Conservation (phyloP, 1,284 basidiomycete species). For the Tylopilus sp. region DNA sequence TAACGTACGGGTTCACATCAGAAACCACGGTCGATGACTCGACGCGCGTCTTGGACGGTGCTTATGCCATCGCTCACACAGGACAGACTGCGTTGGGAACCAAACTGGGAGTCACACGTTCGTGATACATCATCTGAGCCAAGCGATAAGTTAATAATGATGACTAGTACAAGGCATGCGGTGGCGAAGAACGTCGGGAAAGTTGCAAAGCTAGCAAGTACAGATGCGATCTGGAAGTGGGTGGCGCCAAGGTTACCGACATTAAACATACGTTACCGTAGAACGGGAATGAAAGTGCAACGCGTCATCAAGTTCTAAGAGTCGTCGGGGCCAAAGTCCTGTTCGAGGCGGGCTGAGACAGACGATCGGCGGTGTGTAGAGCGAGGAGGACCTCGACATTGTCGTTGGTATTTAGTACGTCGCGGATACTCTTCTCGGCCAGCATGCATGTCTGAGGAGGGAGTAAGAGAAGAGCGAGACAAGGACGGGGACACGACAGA, state of each 20-base stretch:
- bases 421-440: constrained; percentile 63
- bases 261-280: constrained; percentile 12
- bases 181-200: constrained; percentile 3
- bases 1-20: neutral
- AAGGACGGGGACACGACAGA: constrained; percentile 36
- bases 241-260: constrained; percentile 8
- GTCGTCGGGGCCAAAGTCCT: constrained; percentile 15
- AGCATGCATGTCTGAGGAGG: constrained; percentile 57
- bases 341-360: constrained; percentile 14
- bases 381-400: constrained; percentile 60
- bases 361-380: constrained; percentile 42
- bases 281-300: neutral
- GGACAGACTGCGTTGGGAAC: neutral
- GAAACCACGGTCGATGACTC: neutral
- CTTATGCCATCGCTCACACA: neutral
- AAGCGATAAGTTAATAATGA: no score
- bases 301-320: constrained; percentile 27
- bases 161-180: constrained; percentile 19
- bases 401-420: constrained; percentile 63
- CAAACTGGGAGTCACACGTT: constrained; percentile 4
- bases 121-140: constrained; percentile 1
- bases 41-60: neutral
- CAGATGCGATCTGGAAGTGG: constrained; percentile 23
- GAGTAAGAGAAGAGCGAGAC: neutral
- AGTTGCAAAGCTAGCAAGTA: constrained; percentile 21